phyloP scores from a whole-genome alignment of 192 early-diverging fungal species.

The Coemansia sp. region DNA sequence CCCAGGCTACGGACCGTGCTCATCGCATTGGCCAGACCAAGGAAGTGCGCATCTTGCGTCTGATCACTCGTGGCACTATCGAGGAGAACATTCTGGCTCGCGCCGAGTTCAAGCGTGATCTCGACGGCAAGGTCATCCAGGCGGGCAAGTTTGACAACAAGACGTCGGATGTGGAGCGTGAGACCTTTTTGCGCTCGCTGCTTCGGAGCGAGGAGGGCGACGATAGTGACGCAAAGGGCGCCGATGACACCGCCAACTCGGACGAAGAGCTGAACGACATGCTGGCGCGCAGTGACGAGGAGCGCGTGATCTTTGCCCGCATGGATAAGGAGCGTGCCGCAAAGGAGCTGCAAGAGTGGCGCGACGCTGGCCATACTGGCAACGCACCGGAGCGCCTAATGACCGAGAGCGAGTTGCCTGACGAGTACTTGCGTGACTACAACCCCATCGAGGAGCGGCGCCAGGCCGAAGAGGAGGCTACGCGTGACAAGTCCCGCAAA shows the following conservation, averaged over 20 bases:
- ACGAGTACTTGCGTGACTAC: constrained; percentile 69
- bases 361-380: constrained; percentile 57
- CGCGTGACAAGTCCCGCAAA: constrained; percentile 72
- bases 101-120: constrained; percentile 93
- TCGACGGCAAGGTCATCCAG: constrained; percentile 99
- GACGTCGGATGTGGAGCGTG: constrained; percentile 89
- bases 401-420: constrained; percentile 81
- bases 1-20: constrained; percentile 99
- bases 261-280: constrained; percentile 94
- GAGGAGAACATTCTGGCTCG: constrained; percentile 92
- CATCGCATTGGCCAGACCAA: constrained; percentile 99
- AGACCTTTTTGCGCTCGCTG: constrained; percentile 81
- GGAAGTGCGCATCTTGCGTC: constrained; percentile 91
- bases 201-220: constrained; percentile 82
- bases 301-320: constrained; percentile 58
- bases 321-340: constrained; percentile 74
- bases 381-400: constrained; percentile 76
- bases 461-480: constrained; percentile 54
- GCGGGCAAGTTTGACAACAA: constrained; percentile 99
- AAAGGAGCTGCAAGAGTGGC: constrained; percentile 56
- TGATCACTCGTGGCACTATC: constrained; percentile 87
- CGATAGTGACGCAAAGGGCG: constrained; percentile 60
- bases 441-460: constrained; percentile 55
- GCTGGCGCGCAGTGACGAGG: constrained; percentile 82
- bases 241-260: constrained; percentile 67